Percentiles rank a stretch among this genome's conserved stretches.
Evolutionary conservation across 805 yeast species (phyloP).

Genomic region (Ogataea paradorogensis): DNA sequence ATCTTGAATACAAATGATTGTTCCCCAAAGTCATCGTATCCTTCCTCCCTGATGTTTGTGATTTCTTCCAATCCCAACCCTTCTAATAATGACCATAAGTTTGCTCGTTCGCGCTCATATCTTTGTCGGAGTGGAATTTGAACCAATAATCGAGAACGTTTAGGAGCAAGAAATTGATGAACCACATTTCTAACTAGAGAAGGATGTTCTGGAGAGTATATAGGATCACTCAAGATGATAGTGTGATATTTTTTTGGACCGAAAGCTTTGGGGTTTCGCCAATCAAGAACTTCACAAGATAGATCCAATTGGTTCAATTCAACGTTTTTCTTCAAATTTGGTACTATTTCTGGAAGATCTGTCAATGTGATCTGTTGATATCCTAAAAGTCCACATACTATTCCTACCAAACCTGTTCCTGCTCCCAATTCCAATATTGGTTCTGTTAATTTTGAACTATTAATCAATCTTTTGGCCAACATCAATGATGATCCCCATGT

Average conservation of each 20-base stretch:
- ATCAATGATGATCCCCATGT: conserved; percentile 95
- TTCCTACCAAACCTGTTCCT: conserved; percentile 92
- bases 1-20: conserved; percentile 54
- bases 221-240: conserved; percentile 80
- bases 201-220: conserved; percentile 83
- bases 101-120: conserved; percentile 62
- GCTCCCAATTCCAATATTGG: conserved; percentile 79
- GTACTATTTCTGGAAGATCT: conserved; percentile 74
- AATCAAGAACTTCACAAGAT: conserved; percentile 57
- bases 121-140: conserved; percentile 73
- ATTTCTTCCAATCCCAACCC: conserved; percentile 35
- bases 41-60: conserved; percentile 49
- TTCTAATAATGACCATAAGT: conserved; percentile 54
- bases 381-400: conserved; percentile 58
- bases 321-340: conserved; percentile 62
- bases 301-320: conserved; percentile 42
- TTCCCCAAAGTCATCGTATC: conserved; percentile 84
- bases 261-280: conserved; percentile 59
- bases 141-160: conserved; percentile 50
- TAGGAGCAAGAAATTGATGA: conserved; percentile 38
- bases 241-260: conserved; percentile 45
- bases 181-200: conserved; percentile 64
- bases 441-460: conserved; percentile 20
- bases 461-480: conserved; percentile 52
- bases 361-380: conserved; percentile 50